Evolutionary conservation across 495 filamentous ascomycete species (phyloP), one percentile per base, ranked within the genome.

Genomic region (Trichocladium uniseriatum): DNA sequence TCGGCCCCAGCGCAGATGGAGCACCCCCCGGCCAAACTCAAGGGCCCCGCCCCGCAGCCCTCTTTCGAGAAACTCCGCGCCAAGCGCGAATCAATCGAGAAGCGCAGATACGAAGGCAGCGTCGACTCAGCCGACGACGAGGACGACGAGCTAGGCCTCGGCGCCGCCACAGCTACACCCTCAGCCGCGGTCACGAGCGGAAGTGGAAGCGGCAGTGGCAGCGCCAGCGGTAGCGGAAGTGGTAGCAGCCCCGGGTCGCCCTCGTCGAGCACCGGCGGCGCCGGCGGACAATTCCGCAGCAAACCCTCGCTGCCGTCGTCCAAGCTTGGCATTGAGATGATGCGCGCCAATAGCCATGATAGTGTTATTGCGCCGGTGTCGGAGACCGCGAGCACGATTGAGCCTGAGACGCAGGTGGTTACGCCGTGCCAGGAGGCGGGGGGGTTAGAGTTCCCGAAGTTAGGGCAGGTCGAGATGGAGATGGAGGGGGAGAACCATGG

Each of bases 281-380:
- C 4, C 24, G 8, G 24, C 24, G 8, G 24, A 29, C 69, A 68
- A 18, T 63, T 64, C 29, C 65, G 69, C n/a, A 52, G 47, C 45
- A 75, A 74, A 41, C 56, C 60, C 11, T 58, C 53, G 15, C 58
- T 70, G 21, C 72, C 72, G 29, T 82, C 75, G 24, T 94, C 87
- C 2, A 95, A 94, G 62, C 76, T 95, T 1, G 86, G 87, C 2
- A 87, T 83, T 32, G 89, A 95, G 66, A 95, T 95, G 89, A 89
- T 95, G 87, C 79, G 89, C 16, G 94, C 88, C 19, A 94, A 94
- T 63, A 92, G 87, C 49, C 82, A 87, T 48, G 89, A 89, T 21
- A 94, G 89, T 59, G 79, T 94, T 34, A 79, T 86, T 2, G n/a
- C 8, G n/a, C n/a, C 48, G 21, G 51, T 64, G 14, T 67, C 69